These are phyloP conservation scores for Bruguiera gymnorhiza DNA, from an alignment of 345 rosid species.

Conservation along the genomic window DNA sequence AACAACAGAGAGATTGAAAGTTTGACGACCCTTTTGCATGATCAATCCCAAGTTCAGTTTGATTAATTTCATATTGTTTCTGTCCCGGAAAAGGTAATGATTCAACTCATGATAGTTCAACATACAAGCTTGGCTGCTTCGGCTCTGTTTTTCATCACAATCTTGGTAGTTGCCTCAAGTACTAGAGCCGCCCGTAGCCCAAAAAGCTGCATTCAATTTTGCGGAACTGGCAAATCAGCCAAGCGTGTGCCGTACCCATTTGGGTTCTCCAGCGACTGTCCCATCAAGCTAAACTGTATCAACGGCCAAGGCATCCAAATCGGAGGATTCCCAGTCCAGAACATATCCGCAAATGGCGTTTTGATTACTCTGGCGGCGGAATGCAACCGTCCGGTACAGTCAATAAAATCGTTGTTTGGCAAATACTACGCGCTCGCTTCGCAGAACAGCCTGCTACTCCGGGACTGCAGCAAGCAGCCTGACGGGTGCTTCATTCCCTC, in stretches of 20 bases:
- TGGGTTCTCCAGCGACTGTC: slow-evolving; percentile 58
- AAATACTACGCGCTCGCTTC: slow-evolving; percentile 39
- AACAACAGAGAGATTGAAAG: neutral
- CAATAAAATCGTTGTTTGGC: slow-evolving; percentile 33
- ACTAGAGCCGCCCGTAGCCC: slow-evolving; percentile 16
- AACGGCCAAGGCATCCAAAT: slow-evolving; percentile 13
- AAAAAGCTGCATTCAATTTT: slow-evolving; percentile 22
- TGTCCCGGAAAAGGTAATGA: slow-evolving; percentile 7
- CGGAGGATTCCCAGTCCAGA: slow-evolving; percentile 50
- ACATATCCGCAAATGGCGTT: slow-evolving; percentile 44
- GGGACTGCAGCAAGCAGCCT: slow-evolving; percentile 29
- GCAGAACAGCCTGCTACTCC: slow-evolving; percentile 55
- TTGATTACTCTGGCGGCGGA: slow-evolving; percentile 36
- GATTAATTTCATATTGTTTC: neutral
- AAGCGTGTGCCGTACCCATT: slow-evolving; percentile 53
- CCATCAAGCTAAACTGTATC: slow-evolving; percentile 43
- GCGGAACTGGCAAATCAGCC: slow-evolving; percentile 32
- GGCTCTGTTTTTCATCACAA: neutral
- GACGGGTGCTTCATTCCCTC: slow-evolving; percentile 41
- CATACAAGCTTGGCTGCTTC: slow-evolving; percentile 9
- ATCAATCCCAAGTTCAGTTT: neutral
- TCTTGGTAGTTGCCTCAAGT: slow-evolving; percentile 5
- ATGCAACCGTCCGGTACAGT: slow-evolving; percentile 40
- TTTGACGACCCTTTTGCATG: slow-evolving; percentile 1
- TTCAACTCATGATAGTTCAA: slow-evolving; percentile 20